Evolutionary conservation across 1,284 basidiomycete species (phyloP).

Genomic region (Cystobasidium slooffiae): DNA sequence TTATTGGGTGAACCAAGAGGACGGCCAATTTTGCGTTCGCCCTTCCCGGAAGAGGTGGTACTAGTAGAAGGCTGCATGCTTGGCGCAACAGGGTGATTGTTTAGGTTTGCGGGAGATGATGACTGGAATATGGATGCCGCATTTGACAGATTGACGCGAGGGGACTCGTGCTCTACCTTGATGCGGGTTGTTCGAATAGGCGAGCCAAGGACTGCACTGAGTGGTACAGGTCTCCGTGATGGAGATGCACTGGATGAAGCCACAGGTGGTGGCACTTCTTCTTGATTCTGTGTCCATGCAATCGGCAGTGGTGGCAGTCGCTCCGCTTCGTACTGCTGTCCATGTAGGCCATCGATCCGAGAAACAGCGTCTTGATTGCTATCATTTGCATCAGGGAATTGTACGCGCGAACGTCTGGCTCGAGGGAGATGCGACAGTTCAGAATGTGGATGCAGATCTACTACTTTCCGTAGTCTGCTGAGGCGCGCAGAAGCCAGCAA

Average conservation of each 20-base stretch:
- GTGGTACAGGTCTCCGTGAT: background rate
- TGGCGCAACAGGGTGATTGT: constrained; percentile 6
- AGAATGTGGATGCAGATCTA: background rate
- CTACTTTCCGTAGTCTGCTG: constrained; percentile 10
- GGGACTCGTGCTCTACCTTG: constrained; percentile 11
- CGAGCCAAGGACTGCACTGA: constrained; percentile 4
- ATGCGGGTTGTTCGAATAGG: constrained; percentile 16
- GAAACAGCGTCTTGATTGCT: background rate
- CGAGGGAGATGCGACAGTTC: constrained; percentile 11
- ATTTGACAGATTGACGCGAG: constrained; percentile 3
- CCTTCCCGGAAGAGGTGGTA: background rate
- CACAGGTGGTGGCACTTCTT: background rate
- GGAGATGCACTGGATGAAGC: background rate
- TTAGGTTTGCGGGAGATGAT: background rate
- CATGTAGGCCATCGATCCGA: no score
- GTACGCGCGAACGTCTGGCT: background rate
- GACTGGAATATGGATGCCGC: constrained; percentile 1
- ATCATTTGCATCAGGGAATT: background rate
- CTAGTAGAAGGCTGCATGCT: constrained; percentile 7
- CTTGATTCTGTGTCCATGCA: background rate
- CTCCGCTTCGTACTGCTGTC: no score
- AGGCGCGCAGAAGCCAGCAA: constrained; percentile 54
- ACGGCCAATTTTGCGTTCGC: constrained; percentile 28
- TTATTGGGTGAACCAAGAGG: constrained; percentile 41
- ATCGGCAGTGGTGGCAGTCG: background rate